Percentiles rank a stretch among this genome's conserved stretches.
These are phyloP conservation scores for Singerocomus inundabilis DNA, from an alignment of 1,284 basidiomycete species.

Conservation along the genomic window DNA sequence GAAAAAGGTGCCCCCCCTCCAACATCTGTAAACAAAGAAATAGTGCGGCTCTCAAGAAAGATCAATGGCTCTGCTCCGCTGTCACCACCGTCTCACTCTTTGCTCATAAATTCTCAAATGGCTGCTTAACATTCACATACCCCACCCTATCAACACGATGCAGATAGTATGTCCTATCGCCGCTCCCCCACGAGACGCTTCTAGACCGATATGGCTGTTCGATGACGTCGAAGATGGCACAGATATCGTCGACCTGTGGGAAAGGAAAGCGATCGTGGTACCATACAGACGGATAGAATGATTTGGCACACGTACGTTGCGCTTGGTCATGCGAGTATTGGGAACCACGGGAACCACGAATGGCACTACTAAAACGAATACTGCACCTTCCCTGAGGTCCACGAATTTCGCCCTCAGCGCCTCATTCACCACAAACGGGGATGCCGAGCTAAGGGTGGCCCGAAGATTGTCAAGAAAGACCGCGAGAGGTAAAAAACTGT, in stretches of 20 bases:
- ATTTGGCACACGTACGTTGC: slow-evolving; percentile 53
- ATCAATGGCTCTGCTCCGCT: not conserved
- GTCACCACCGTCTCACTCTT: slow-evolving; percentile 31
- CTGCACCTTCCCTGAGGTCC: slow-evolving; percentile 77
- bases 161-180: slow-evolving; percentile 66
- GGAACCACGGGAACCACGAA: slow-evolving; percentile 53
- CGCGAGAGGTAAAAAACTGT: not conserved
- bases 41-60: not conserved
- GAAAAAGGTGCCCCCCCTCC: too few relatives aligned
- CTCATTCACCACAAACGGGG: slow-evolving; percentile 65
- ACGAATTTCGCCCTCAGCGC: slow-evolving; percentile 70
- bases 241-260: slow-evolving; percentile 64
- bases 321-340: slow-evolving; percentile 67
- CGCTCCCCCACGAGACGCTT: slow-evolving; percentile 72
- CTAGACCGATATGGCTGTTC: slow-evolving; percentile 65
- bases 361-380: slow-evolving; percentile 71
- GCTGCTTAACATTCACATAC: slow-evolving; percentile 55
- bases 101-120: slow-evolving; percentile 46
- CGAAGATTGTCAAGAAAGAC: slow-evolving; percentile 19
- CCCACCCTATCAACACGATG: slow-evolving; percentile 71
- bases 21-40: slow-evolving; percentile 6
- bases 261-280: slow-evolving; percentile 2
- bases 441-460: slow-evolving; percentile 64
- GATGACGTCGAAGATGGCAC: slow-evolving; percentile 71
- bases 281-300: not conserved